phyloP scores from a whole-genome alignment of 805 yeast genomes.

The Torulaspora gathmanii region DNA sequence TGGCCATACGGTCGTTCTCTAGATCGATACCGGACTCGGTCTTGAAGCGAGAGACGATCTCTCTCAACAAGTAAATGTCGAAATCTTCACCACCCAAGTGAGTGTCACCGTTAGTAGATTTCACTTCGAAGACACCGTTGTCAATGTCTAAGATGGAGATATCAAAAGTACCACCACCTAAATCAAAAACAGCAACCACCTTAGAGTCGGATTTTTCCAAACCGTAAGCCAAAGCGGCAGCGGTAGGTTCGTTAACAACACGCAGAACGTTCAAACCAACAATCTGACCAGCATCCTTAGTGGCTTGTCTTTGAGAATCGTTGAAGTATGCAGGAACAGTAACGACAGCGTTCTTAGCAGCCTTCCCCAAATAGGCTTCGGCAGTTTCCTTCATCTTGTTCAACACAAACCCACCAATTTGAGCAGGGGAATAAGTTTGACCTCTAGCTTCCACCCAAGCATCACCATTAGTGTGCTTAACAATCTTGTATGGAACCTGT shows the following conservation, averaged over 20 bases:
- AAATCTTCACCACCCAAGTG: conserved; percentile 88
- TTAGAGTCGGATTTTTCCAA: conserved; percentile 72
- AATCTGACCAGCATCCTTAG: conserved; percentile 96
- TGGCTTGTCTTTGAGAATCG: conserved; percentile 78
- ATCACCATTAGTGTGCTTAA: conserved; percentile 87
- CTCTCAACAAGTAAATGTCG: conserved; percentile 80
- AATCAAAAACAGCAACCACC: conserved; percentile 92
- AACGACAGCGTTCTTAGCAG: conserved; percentile 82
- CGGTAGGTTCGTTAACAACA: conserved; percentile 82
- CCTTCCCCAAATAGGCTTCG: conserved; percentile 82
- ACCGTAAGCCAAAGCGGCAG: conserved; percentile 94
- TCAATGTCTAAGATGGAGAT: conserved; percentile 93
- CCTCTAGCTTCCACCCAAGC: conserved; percentile 95
- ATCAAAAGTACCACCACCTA: conserved; percentile 99
- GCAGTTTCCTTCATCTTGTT: conserved; percentile 99
- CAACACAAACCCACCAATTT: conserved; percentile 87
- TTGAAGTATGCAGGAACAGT: conserved; percentile 88
- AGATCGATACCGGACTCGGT: conserved; percentile 60
- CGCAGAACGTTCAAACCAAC: conserved; percentile 83
- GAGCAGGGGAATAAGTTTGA: conserved; percentile 86
- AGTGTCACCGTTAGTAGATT: conserved; percentile 91
- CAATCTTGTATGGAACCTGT: conserved; percentile 86
- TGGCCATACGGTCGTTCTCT: conserved; percentile 55
- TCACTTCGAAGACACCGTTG: conserved; percentile 96
- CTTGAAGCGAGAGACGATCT: conserved; percentile 75